phyloP scores from a whole-genome alignment of 2,329 filamentous ascomycete species.

The Fusarium succisae region DNA sequence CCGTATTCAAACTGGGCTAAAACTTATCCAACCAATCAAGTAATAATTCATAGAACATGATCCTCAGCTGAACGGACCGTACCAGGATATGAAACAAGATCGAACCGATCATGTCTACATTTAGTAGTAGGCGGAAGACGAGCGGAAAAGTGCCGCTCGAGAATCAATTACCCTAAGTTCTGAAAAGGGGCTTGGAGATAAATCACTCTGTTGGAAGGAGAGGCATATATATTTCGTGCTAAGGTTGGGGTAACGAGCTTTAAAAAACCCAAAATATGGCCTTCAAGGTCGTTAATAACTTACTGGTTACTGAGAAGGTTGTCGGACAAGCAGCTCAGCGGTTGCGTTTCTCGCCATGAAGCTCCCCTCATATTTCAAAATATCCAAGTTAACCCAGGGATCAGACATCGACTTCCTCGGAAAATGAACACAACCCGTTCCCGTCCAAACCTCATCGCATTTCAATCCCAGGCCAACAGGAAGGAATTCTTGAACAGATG shows the following conservation, averaged over 20 bases:
- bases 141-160: accelerated
- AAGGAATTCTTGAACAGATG: neutral
- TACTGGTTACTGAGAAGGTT: neutral
- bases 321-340: neutral
- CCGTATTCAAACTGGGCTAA: too few relatives aligned
- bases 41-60: too few relatives aligned
- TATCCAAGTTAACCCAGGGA: neutral
- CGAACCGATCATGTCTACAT: too few relatives aligned
- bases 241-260: accelerated
- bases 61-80: too few relatives aligned
- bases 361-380: neutral
- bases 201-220: accelerated
- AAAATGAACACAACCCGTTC: neutral
- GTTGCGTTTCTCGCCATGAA: neutral
- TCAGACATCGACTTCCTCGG: neutral
- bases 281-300: neutral
- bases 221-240: neutral
- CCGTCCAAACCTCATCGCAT: neutral
- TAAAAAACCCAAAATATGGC: accelerated
- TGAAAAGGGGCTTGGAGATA: neutral
- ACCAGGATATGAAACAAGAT: too few relatives aligned
- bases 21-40: too few relatives aligned
- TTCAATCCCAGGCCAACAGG: neutral
- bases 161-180: neutral
- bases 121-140: too few relatives aligned